Percentiles rank a stretch among this genome's conserved stretches.
phyloP scores from a whole-genome alignment of 2,329 filamentous ascomycete genomes.

The Zasmidium angulare region DNA sequence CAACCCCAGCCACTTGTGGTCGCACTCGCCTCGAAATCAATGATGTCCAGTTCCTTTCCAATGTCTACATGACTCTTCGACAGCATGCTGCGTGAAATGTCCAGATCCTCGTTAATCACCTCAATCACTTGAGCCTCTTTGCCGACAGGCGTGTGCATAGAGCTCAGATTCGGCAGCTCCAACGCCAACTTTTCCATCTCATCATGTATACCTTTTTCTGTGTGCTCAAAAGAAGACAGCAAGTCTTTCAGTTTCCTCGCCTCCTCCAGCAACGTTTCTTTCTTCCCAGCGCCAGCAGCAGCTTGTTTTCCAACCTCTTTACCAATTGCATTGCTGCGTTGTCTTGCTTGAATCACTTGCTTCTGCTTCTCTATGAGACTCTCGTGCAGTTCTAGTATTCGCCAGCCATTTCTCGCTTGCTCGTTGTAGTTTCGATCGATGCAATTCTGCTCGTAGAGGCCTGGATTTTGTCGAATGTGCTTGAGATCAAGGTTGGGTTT shows the following conservation, averaged over 20 bases:
- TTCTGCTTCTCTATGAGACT: slow-evolving; percentile 53
- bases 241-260: slow-evolving; percentile 65
- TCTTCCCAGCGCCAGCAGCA: slow-evolving; percentile 33
- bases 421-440: slow-evolving; percentile 76
- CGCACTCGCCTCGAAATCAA: slow-evolving; percentile 82
- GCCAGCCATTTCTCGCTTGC: slow-evolving; percentile 52
- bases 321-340: slow-evolving; percentile 65
- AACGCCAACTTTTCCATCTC: slow-evolving; percentile 24
- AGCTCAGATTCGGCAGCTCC: slow-evolving; percentile 74
- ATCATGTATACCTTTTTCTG: slow-evolving; percentile 56
- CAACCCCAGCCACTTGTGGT: slow-evolving; percentile 93
- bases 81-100: background rate
- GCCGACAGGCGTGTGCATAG: slow-evolving; percentile 70
- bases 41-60: slow-evolving; percentile 78
- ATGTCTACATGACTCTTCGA: slow-evolving; percentile 63
- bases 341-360: slow-evolving; percentile 61
- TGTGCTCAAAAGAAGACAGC: slow-evolving; percentile 60
- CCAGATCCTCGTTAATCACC: slow-evolving; percentile 65
- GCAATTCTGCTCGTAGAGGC: slow-evolving; percentile 80
- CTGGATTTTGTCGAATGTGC: slow-evolving; percentile 82
- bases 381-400: slow-evolving; percentile 53
- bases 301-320: slow-evolving; percentile 47
- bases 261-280: slow-evolving; percentile 58
- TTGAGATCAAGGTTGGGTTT: slow-evolving; percentile 80
- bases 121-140: slow-evolving; percentile 63